These are phyloP conservation scores for Wickerhamomyces queroliae DNA, from an alignment of 805 yeast genomes.

Conservation along the genomic window DNA sequence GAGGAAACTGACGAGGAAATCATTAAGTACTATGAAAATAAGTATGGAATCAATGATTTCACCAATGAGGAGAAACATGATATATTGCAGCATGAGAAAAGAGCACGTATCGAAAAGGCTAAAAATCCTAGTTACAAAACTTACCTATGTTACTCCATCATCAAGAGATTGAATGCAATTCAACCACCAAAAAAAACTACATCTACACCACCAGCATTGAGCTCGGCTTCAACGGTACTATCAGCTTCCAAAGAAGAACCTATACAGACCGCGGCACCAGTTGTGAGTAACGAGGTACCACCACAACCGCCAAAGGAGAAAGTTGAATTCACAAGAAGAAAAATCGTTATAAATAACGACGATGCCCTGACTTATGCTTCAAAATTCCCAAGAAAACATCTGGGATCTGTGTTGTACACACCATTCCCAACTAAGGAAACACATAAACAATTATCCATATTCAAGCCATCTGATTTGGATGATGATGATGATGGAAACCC, in stretches of 20 bases:
- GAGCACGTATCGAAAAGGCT: constrained; percentile 21
- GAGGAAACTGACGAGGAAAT: constrained; percentile 22
- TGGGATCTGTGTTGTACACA: constrained; percentile 55
- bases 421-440: constrained; percentile 46
- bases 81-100: constrained; percentile 22
- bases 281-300: not conserved
- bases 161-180: constrained; percentile 22
- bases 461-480: constrained; percentile 1
- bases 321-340: constrained; percentile 14
- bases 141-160: constrained; percentile 22
- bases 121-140: constrained; percentile 23
- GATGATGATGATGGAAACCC: constrained; percentile 2
- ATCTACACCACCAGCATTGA: too few species aligned
- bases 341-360: constrained; percentile 28
- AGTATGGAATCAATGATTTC: constrained; percentile 20
- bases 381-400: constrained; percentile 36
- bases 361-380: constrained; percentile 35
- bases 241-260: constrained; percentile 1
- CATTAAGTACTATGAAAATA: constrained; percentile 20
- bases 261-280: not conserved
- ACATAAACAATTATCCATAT: constrained; percentile 13
- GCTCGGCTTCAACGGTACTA: not conserved
- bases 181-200: constrained; percentile 7
- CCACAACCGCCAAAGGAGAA: too few species aligned
- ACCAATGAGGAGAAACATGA: constrained; percentile 24